A percentile compares a stretch with the other conserved stretches of the same genome.
Evolutionary conservation across 768 basidiomycete species (phyloP).

Genomic region (Boletus vinaceobasis): DNA sequence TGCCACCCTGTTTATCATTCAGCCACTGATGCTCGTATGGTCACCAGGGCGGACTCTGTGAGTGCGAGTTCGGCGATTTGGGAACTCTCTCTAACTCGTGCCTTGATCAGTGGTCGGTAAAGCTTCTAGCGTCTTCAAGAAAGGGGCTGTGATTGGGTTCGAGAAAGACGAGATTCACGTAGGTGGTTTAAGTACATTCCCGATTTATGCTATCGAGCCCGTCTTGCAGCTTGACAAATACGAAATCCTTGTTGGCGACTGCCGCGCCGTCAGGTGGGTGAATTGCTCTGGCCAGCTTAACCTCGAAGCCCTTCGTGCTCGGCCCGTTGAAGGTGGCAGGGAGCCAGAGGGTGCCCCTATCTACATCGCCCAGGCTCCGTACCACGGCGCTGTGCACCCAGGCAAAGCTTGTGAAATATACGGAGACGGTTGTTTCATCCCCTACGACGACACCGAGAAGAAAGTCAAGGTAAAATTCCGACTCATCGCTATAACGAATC

Average conservation of each 20-base stretch:
- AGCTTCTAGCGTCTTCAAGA: slow-evolving; percentile 52
- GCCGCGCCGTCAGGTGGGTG: slow-evolving; percentile 57
- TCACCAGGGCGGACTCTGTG: slow-evolving; percentile 53
- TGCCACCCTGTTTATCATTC: not conserved
- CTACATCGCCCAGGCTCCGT: slow-evolving; percentile 57
- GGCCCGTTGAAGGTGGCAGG: slow-evolving; percentile 64
- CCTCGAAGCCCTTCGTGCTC: slow-evolving; percentile 39
- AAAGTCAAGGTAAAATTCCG: slow-evolving; percentile 40
- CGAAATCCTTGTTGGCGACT: slow-evolving; percentile 69
- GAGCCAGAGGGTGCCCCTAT: slow-evolving; percentile 60
- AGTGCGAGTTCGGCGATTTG: slow-evolving; percentile 8
- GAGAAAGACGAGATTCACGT: slow-evolving; percentile 58
- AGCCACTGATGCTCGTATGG: slow-evolving; percentile 3
- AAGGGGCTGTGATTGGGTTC: slow-evolving; percentile 65
- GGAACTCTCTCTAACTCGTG: not conserved
- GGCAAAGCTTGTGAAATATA: slow-evolving; percentile 59
- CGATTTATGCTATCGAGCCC: not conserved
- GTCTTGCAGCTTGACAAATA: slow-evolving; percentile 52
- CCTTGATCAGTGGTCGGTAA: slow-evolving; percentile 57
- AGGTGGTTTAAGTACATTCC: slow-evolving; percentile 11
- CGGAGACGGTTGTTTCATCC: slow-evolving; percentile 56
- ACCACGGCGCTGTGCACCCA: slow-evolving; percentile 52
- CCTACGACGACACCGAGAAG: slow-evolving; percentile 51
- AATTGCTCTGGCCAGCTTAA: slow-evolving; percentile 44
- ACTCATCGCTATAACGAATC: not conserved